Evolutionary conservation across 2,329 filamentous ascomycete genomes (phyloP), one percentile per base, ranked within the genome.

Genomic region (Pseudogymnoascus sp.): DNA sequence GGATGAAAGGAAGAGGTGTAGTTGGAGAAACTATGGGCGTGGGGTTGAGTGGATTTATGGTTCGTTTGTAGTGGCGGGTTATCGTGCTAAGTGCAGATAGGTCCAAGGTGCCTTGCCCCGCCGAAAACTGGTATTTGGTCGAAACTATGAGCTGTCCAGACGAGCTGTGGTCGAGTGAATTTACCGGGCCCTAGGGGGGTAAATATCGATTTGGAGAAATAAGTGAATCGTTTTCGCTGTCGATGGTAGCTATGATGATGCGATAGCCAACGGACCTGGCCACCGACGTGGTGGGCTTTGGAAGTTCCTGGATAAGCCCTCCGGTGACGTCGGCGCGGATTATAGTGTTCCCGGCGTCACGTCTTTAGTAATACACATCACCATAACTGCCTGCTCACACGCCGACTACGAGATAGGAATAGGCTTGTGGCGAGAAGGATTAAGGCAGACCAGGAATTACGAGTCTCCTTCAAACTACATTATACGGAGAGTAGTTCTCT

Each of bases 281-380:
- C 26, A 53, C 46, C 46, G 9, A 53, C 46, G 26, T 53, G 26
- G 46, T 53, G 46, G 46, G 46, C 46, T 53, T 53, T 31, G 26
- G 46, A 53, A 53, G 46, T 53, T 53, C 46, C 46, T 53, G 46
- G 46, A 53, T 53, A 53, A 53, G 46, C 46, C 46, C 46, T 53
- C 46, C 46, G 26, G 46, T 53, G 46, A 53, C 46, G 46, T 53
- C 46, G 46, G 46, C 7, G 5, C 46, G 46, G 46, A 53, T 31
- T 53, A 53, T 53, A 17, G n/a, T 53, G n/a, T 31, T 6, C 26
- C 46, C 46, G 46, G 26, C n/a, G 26, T 53, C 46, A 53, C 26
- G 46, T 53, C 46, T 53, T 53, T 7, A 17, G 46, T 31, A 44
- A 19, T 17, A 53, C 26, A 31, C 46, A 53, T 53, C 26, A 53